Evolutionary conservation across 2,329 filamentous ascomycete genomes (phyloP), one percentile per base, ranked within the genome.

Genomic region (Aspergillus tamarii): DNA sequence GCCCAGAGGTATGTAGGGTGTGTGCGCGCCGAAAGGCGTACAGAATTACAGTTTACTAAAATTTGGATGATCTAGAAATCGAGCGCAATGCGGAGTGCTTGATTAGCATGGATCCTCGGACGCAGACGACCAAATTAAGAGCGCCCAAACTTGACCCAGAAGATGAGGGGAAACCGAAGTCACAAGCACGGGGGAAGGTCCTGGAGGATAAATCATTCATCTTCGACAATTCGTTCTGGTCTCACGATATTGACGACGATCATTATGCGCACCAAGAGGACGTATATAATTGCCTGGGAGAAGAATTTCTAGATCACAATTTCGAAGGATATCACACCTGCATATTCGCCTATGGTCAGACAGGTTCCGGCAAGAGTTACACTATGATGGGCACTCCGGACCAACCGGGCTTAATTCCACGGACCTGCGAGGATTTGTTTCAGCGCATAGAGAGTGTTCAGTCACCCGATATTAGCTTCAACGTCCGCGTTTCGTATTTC

Each of bases 321-420:
- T 99, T 99, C 73, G 94, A 97, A 76, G 95, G 95, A 67, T 99
- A 99, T 82, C 94, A 99, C 80, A 99, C 95, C 0, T 99, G 95
- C 78, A 99, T 99, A 70, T 98, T 99, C 76, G 95, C 95, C 65
- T 98, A 99, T 74, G 95, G 95, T 12, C 95, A 99, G 83, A 99
- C 95, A 0, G 95, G 95, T 28, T 96, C 94, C 0, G 95, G 95
- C 58, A 99, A 99, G 83, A 96, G 92, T 76, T 99, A 98, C 81
- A 97, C 95, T 48, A 99, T 90, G 88, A 99, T 99, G 95, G 95
- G 95, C 50, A 89, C 85, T 2, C 83, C 89, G 7, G 91, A 95
- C 34, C 88, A 96, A 69, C 93, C 93, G 0, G 95, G 95, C 5
- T 84, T 99, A 61, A 99, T 99, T 68, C 95, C 95, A 9, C 88